Conservation (phyloP, 2,329 filamentous ascomycete genomes). For the Penicillium glabrum region DNA sequence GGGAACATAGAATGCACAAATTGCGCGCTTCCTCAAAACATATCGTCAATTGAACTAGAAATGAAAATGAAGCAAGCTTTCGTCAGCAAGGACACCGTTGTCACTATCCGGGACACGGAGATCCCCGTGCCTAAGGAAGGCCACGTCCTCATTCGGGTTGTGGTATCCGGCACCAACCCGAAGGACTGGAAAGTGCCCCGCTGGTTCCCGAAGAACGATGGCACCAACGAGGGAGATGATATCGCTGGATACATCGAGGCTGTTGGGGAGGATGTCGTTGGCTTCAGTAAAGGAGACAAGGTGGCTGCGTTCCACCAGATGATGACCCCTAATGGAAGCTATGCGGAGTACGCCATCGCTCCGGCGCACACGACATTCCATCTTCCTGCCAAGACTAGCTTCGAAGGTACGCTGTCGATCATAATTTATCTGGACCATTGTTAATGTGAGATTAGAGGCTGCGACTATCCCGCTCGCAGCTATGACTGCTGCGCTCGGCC, state of each 20-base stretch:
- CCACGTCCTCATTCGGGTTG: slow-evolving; percentile 43
- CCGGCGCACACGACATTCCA: slow-evolving; percentile 57
- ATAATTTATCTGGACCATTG: neutral
- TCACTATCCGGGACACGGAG: slow-evolving; percentile 42
- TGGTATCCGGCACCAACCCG: slow-evolving; percentile 45
- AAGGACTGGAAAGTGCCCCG: slow-evolving; percentile 49
- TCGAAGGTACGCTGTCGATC: slow-evolving; percentile 46
- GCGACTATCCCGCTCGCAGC: slow-evolving; percentile 58
- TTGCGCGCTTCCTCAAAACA: neutral
- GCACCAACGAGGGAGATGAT: slow-evolving; percentile 51
- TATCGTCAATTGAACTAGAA: neutral
- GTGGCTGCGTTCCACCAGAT: slow-evolving; percentile 54
- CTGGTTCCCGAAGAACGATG: slow-evolving; percentile 4
- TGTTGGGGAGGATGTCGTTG: slow-evolving; percentile 52
- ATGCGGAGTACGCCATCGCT: slow-evolving; percentile 58
- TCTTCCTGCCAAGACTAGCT: slow-evolving; percentile 50
- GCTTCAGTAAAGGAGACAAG: slow-evolving; percentile 57
- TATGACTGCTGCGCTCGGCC: slow-evolving; percentile 54
- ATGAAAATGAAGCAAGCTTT: slow-evolving; percentile 44
- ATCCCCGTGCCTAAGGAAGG: slow-evolving; percentile 40
- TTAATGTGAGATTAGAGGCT: slow-evolving; percentile 41
- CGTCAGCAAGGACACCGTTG: slow-evolving; percentile 31
- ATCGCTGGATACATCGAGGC: slow-evolving; percentile 53
- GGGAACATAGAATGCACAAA: neutral
- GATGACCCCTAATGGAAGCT: slow-evolving; percentile 51